Evolutionary conservation across 306 rosid genomes (phyloP), one percentile per base, ranked within the genome.

Genomic region (Inga oerstediana): DNA sequence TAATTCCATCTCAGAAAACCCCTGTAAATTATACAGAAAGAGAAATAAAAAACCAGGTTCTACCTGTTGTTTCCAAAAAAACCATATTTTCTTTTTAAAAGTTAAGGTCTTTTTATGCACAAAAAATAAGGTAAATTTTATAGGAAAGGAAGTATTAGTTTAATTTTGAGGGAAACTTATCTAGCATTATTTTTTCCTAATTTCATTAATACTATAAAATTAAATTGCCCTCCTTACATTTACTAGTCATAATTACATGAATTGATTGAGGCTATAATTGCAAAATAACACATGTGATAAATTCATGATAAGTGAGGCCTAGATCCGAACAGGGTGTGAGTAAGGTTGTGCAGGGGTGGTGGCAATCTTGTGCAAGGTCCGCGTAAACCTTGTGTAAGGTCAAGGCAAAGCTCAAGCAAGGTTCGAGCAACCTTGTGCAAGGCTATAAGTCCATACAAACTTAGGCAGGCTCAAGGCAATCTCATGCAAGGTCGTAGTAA

Each of bases 21-120:
- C 41, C 46, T 39, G 22, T 24, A 5, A 16, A 6, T 76, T n/a
- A 1, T 9, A 74, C 12, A 32, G 46, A 35, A 67, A 67, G 35
- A 65, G 27, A 37, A 35, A 68, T 19, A 6, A 32, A 43, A 77
- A 77, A 24, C 72, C 16, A 61, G 15, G 72, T 67, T 68, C 81
- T 7, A 76, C 81, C 81, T n/a, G 14, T 67, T 41, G 81, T 76
- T 76, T 68, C 8, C 27, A 3, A 4, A 59, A 81, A 74, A 65
- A 24, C 8, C 14, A 0, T 2, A 6, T 61, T 62, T 35, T 34
- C 6, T 4, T 49, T 75, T 54, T 5, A 9, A 74, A 48, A 48
- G 17, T 32, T 14, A 27, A 35, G 54, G 52, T n/a, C 44, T 11
- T 37, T 56, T 10, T 22, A 10, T 22, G 34, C 66, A 59, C 32